Percentiles rank a stretch among this genome's conserved stretches.
Conservation (phyloP, 73 alveolate species). For the Blepharisma japonicum region DNA sequence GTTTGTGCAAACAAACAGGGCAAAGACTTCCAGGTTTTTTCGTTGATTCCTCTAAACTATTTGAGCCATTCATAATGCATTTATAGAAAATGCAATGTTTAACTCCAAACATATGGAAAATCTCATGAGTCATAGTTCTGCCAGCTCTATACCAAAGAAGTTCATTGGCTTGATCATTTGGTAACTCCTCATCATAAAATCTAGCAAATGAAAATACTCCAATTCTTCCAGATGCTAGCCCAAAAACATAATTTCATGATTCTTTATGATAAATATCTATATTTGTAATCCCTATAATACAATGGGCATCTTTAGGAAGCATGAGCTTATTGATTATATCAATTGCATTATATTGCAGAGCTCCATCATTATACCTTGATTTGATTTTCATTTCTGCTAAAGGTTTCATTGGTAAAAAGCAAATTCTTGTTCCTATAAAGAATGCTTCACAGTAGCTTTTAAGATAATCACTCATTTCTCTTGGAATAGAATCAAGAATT, state of each 20-base stretch:
- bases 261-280: conserved; percentile 78
- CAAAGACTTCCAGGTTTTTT: conserved; percentile 55
- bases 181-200: conserved; percentile 41
- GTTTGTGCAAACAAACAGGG: conserved; percentile 83
- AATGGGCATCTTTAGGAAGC: conserved; percentile 81
- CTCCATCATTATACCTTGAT: conserved; percentile 36
- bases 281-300: conserved; percentile 69
- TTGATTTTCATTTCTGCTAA: conserved; percentile 30
- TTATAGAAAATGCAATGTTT: conserved; percentile 77
- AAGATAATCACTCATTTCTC: conserved; percentile 33
- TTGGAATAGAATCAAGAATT: conserved; percentile 32
- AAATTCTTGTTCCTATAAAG: conserved; percentile 37
- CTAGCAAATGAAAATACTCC: conserved; percentile 77
- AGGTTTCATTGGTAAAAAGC: conserved; percentile 27
- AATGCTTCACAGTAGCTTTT: conserved; percentile 36
- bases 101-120: conserved; percentile 88
- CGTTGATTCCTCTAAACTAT: conserved; percentile 51
- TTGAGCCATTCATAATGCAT: conserved; percentile 88
- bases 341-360: conserved; percentile 54
- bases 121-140: conserved; percentile 83
- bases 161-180: neutral
- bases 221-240: conserved; percentile 54
- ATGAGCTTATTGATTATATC: conserved; percentile 56
- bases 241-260: conserved; percentile 79
- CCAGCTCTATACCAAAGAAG: conserved; percentile 52